phyloP scores from a whole-genome alignment of 352 stramenopile species.

The Globisporangium nodosum region DNA sequence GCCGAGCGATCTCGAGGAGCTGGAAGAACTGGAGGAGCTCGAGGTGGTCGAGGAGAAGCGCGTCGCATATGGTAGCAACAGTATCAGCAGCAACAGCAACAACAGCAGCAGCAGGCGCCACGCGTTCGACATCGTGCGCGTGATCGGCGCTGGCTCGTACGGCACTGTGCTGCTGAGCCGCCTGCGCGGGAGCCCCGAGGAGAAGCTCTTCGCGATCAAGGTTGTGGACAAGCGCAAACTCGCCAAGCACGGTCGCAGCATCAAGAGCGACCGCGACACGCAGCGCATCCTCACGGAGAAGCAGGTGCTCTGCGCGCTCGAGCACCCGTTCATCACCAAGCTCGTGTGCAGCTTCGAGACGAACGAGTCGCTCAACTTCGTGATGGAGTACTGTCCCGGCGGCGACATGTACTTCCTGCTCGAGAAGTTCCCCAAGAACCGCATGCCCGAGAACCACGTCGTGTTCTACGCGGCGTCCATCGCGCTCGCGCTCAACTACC shows the following conservation, averaged over 20 bases:
- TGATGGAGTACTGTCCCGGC: constrained; percentile 97
- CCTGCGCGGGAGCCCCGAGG: constrained; percentile 22
- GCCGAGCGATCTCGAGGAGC: constrained; percentile 5
- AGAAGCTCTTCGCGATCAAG: constrained; percentile 63
- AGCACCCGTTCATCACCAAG: constrained; percentile 98
- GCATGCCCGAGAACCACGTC: constrained; percentile 90
- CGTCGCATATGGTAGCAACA: background rate
- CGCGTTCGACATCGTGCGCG: constrained; percentile 64
- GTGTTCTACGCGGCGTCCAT: constrained; percentile 98
- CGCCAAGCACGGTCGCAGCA: constrained; percentile 11
- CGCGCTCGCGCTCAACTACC: constrained; percentile 89
- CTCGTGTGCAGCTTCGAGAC: constrained; percentile 93
- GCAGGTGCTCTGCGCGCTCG: constrained; percentile 92
- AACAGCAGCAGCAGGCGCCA: constrained; percentile 19
- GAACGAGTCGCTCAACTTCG: constrained; percentile 94
- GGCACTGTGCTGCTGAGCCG: constrained; percentile 65
- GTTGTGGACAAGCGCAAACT: constrained; percentile 76
- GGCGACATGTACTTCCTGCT: constrained; percentile 95
- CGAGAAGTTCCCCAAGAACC: constrained; percentile 85
- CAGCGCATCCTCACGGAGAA: constrained; percentile 93
- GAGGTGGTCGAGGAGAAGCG: constrained; percentile 8
- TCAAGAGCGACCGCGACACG: constrained; percentile 30
- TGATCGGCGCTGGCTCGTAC: constrained; percentile 76
- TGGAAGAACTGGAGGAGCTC: constrained; percentile 6
- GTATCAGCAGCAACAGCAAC: background rate